Conservation (phyloP, 2,329 filamentous ascomycete species). For the Lasiodiplodia gonubiensis region DNA sequence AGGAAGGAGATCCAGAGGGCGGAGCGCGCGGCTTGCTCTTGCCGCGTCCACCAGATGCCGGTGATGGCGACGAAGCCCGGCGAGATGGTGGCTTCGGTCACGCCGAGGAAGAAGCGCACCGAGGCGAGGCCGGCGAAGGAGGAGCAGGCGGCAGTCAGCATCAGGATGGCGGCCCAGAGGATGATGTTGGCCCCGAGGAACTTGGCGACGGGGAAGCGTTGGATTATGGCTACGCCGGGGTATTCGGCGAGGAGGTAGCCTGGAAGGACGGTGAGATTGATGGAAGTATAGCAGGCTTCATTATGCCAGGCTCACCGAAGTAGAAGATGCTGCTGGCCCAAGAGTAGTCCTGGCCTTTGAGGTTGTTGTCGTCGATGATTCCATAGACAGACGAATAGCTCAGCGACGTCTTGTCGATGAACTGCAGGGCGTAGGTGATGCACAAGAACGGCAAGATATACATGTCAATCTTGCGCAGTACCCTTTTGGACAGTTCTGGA, state of each 20-base stretch:
- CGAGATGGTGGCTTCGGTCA: conserved; percentile 65
- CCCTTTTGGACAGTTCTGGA: conserved; percentile 4
- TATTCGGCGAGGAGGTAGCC: conserved; percentile 50
- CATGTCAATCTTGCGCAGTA: conserved; percentile 57
- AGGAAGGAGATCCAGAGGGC: conserved; percentile 65
- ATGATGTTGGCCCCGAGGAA: conserved; percentile 56
- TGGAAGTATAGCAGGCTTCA: neutral
- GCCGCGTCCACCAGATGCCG: conserved; percentile 66
- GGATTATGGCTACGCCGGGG: conserved; percentile 69
- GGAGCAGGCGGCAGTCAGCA: conserved; percentile 65
- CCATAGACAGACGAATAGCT: conserved; percentile 36
- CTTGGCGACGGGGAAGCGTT: conserved; percentile 59
- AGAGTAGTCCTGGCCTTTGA: conserved; percentile 31
- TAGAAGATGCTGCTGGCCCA: conserved; percentile 32
- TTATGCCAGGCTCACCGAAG: conserved; percentile 47
- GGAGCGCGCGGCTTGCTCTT: conserved; percentile 61
- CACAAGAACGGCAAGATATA: conserved; percentile 62
- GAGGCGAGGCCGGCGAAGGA: conserved; percentile 66
- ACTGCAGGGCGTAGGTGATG: conserved; percentile 67
- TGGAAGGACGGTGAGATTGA: neutral
- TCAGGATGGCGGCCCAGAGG: conserved; percentile 61
- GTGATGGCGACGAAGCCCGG: conserved; percentile 56
- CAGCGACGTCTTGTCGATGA: conserved; percentile 67
- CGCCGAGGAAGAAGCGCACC: conserved; percentile 69
- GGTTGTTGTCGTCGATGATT: conserved; percentile 31